Percentiles rank a stretch among this genome's conserved stretches.
phyloP scores from a whole-genome alignment of 176 grass and related monocot species.

The Triticum urartu region DNA sequence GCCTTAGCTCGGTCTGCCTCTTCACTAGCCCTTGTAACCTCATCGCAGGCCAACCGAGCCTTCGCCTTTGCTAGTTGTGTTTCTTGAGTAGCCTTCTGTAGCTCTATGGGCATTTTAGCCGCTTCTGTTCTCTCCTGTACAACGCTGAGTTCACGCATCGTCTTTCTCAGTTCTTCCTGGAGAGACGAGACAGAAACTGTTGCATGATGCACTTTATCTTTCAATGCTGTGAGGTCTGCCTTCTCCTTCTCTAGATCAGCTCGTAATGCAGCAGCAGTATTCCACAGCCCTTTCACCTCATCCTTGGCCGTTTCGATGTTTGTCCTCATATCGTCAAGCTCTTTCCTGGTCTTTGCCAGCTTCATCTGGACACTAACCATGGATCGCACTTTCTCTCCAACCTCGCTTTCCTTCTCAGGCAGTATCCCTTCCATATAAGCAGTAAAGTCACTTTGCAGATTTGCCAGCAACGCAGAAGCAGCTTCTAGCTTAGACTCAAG shows the following conservation, averaged over 20 bases:
- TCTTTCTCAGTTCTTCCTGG: constrained; percentile 54
- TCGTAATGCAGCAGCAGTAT: constrained; percentile 50
- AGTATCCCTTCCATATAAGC: constrained; percentile 36
- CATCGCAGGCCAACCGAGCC: constrained; percentile 39
- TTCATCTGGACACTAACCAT: not conserved
- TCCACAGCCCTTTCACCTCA: constrained; percentile 55
- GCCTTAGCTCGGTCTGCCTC: constrained; percentile 53
- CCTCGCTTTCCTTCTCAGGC: not conserved
- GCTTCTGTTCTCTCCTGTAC: constrained; percentile 40
- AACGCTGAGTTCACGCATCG: constrained; percentile 26
- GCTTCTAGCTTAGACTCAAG: constrained; percentile 50
- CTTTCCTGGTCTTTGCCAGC: constrained; percentile 35
- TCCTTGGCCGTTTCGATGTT: constrained; percentile 60
- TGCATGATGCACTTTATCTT: constrained; percentile 44
- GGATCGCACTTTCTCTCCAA: constrained; percentile 15
- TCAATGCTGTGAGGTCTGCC: constrained; percentile 22
- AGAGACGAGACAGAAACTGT: constrained; percentile 39
- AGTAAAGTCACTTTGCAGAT: constrained; percentile 46
- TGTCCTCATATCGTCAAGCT: constrained; percentile 59
- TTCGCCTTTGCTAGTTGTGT: constrained; percentile 44
- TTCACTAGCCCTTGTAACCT: constrained; percentile 49
- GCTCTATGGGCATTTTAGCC: constrained; percentile 38
- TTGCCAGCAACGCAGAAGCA: constrained; percentile 45
- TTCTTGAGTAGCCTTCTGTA: constrained; percentile 48
- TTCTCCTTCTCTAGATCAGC: constrained; percentile 64